Evolutionary conservation across 2,329 filamentous ascomycete species (phyloP), one percentile per base, ranked within the genome.

Genomic region (Beauveria sp.): DNA sequence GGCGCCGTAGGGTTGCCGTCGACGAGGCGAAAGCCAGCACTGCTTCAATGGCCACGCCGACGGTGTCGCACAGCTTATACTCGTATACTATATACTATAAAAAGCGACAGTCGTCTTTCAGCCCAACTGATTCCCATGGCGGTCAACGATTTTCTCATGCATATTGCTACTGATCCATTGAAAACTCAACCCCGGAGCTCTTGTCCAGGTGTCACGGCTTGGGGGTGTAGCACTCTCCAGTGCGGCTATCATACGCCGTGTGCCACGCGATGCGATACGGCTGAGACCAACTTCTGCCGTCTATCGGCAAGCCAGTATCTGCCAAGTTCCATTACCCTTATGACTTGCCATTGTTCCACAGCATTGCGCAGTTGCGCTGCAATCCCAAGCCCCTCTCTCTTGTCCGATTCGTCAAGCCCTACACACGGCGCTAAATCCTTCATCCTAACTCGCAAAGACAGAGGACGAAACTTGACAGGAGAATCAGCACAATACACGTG

Each of bases 191-290:
- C 9, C 30, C 46, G 4, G n/a, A n/a, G 46, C 18, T 18, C n/a
- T 34, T 44, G 6, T 3, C 48, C 6, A 20, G 37, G n/a, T 50
- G 5, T 20, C 30, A 30, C 40, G 14, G 14, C 22, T 59, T 41
- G 14, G 40, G 16, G 47, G 34, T 52, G 48, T 46, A 34, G 26
- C 47, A 53, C 57, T 34, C 46, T 52, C 28, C 41, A 44, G 50
- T 20, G 18, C 40, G 48, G 48, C 26, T 59, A 43, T 47, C 14
- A 40, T 37, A 47, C 14, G 50, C 50, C 28, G 26, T 37, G 57
- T 59, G 20, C 22, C 48, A 59, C 56, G 26, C 40, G 40, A 47
- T 22, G 57, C 40, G 28, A 54, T 59, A 53, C 57, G 26, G 48
- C 20, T 43, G 48, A 22, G 37, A 4, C 7, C 24, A 8, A 30